Percentiles rank a stretch among this genome's conserved stretches.
Evolutionary conservation across 1,284 basidiomycete genomes (phyloP).

Genomic region (Austroboletus olivaceoglutinosus): DNA sequence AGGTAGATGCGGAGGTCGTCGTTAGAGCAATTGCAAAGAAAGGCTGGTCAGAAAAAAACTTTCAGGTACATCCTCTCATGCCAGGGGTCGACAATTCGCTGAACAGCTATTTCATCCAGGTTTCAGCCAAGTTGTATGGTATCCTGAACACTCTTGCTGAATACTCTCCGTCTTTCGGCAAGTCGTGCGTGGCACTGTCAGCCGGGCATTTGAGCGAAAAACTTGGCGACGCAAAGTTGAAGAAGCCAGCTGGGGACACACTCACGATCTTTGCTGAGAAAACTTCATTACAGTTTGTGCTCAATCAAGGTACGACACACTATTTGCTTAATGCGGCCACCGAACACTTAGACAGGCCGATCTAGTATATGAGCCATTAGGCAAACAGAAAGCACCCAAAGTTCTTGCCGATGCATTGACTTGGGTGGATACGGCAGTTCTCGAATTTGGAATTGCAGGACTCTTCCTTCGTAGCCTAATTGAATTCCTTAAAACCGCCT

Average conservation of each 20-base stretch:
- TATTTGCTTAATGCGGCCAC: conserved; percentile 4
- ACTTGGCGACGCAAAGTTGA: conserved; percentile 94
- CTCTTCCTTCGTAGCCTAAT: conserved; percentile 84
- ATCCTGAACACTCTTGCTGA: conserved; percentile 77
- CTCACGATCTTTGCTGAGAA: conserved; percentile 85
- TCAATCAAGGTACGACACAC: conserved; percentile 74
- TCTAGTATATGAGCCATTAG: conserved; percentile 85
- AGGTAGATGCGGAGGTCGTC: conserved; percentile 85
- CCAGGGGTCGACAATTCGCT: conserved; percentile 5
- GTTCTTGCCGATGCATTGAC: conserved; percentile 88
- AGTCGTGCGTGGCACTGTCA: conserved; percentile 81
- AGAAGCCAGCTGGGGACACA: conserved; percentile 94
- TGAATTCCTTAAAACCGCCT: conserved; percentile 83
- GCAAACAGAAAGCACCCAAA: conserved; percentile 96
- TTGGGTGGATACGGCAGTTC: conserved; percentile 87
- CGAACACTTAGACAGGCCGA: conserved; percentile 15
- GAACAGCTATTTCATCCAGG: conserved; percentile 45
- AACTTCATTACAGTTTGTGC: conserved; percentile 91
- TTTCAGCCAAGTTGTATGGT: conserved; percentile 83
- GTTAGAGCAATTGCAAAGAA: conserved; percentile 91
- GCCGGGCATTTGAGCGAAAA: conserved; percentile 92
- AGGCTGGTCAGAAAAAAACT: conserved; percentile 98
- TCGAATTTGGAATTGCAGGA: conserved; percentile 93
- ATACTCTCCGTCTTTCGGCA: conserved; percentile 79
- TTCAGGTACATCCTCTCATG: conserved; percentile 66